Evolutionary conservation across 2,329 filamentous ascomycete genomes (phyloP), one percentile per base, ranked within the genome.

Genomic region (Cercospora sp.): DNA sequence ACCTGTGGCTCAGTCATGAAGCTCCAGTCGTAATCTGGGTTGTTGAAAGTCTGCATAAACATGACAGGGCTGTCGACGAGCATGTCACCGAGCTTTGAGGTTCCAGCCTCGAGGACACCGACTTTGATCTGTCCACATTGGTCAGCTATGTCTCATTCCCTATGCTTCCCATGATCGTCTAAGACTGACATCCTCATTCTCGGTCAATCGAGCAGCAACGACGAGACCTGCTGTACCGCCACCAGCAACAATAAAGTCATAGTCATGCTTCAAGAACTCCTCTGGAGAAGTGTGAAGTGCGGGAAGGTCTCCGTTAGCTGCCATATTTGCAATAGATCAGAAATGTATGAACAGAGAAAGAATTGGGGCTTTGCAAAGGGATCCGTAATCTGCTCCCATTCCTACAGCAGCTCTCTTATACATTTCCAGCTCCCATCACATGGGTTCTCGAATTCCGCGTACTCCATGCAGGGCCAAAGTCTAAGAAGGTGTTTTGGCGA

Each of bases 61-160:
- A 70, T 68, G 39, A 68, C 73, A 1, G 73, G 73, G 2, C 66
- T 69, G 51, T 74, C 72, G 51, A 74, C 72, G 13, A 74, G 66
- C 60, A 73, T 72, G 42, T 75, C 70, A 3, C 70, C 70, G 12
- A 73, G 63, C 51, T 65, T 69, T 61, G 69, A 68, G 59, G 72
- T 77, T 31, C 77, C 77, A 13, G 77, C 77, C 65, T 79, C 78
- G 12, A 79, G 70, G 10, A 79, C 76, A 31, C 70, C 70, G 16
- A 64, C 63, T 64, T 36, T 26, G 30, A 58, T 57, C 31, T 53
- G 39, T 18, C 4, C 30, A 12, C 57, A 26, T 6, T 36, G 16
- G 12, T 58, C 18, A 51, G 20, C n/a, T n/a, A 33, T 7, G n/a
- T 5, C 26, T 28, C 9, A 18, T 16, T n/a, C 12, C 53, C 61